Evolutionary conservation across 768 basidiomycete species (phyloP).

Genomic region (Auricularia auricula-judae): DNA sequence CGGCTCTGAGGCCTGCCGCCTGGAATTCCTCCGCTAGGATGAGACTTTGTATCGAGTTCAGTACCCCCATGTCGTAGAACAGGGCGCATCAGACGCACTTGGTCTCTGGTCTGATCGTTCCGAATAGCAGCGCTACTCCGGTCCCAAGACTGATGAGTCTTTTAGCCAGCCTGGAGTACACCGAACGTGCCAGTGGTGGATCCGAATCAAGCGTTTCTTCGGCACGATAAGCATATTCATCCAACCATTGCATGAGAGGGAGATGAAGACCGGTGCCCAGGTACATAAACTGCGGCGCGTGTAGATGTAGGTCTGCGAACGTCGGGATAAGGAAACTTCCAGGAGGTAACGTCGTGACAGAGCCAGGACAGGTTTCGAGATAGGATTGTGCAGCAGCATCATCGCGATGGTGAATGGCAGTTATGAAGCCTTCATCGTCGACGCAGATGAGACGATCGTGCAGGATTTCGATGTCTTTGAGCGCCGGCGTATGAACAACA

Average conservation of each 20-base stretch:
- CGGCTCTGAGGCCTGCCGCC: constrained; percentile 58
- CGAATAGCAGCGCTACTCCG: constrained; percentile 67
- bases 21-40: constrained; percentile 72
- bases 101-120: constrained; percentile 70
- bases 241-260: constrained; percentile 76
- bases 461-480: constrained; percentile 44
- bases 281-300: constrained; percentile 84
- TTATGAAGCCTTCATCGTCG: constrained; percentile 36
- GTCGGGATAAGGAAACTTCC: constrained; percentile 68
- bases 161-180: constrained; percentile 56
- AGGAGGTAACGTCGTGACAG: constrained; percentile 25
- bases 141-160: constrained; percentile 69
- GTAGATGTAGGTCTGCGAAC: constrained; percentile 76
- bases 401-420: constrained; percentile 31
- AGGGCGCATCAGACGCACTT: constrained; percentile 43
- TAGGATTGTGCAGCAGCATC: constrained; percentile 23
- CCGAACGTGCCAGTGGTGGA: constrained; percentile 43
- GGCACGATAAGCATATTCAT: constrained; percentile 71
- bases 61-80: neutral
- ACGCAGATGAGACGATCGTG: constrained; percentile 41
- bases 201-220: constrained; percentile 65
- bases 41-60: constrained; percentile 32
- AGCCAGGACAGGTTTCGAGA: constrained; percentile 11
- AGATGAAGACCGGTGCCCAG: constrained; percentile 80
- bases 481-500: constrained; percentile 44